These are phyloP conservation scores for Corymbia maculata DNA, from an alignment of 345 rosid genomes.

Conservation along the genomic window DNA sequence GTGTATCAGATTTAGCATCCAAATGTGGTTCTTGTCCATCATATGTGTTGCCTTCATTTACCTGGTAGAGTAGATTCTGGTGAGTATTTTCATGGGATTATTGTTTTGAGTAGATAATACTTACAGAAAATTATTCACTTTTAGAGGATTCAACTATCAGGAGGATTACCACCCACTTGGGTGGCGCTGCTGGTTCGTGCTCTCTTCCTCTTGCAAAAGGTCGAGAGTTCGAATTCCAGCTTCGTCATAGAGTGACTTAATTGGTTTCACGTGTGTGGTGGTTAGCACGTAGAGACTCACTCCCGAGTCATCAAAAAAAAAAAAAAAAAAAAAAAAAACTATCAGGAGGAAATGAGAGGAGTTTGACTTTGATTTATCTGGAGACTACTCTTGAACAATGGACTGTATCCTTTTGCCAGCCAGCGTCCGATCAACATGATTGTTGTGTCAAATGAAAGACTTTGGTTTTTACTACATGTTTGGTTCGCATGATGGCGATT, in stretches of 20 bases:
- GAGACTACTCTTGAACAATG: not conserved
- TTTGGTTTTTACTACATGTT: not conserved
- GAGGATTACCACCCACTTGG: no score
- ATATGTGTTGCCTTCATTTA: constrained; percentile 61
- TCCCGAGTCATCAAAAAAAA: no score
- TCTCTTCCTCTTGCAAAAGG: no score
- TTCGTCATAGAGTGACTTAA: no score
- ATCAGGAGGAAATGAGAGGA: not conserved
- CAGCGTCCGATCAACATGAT: fast-evolving
- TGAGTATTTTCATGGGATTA: not conserved
- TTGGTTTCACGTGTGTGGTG: no score
- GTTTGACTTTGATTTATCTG: not conserved
- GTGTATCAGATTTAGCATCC: constrained; percentile 46
- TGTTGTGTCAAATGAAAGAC: not conserved
- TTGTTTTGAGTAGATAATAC: not conserved
- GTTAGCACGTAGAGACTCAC: no score
- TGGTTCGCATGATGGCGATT: fast-evolving
- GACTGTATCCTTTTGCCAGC: not conserved
- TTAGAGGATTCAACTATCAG: not conserved
- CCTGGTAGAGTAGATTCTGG: constrained; percentile 26
- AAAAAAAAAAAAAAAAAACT: no score
- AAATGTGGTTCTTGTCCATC: constrained; percentile 59
- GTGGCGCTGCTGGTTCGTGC: no score
- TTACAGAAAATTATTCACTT: not conserved
- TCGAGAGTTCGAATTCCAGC: no score